A percentile compares a stretch with the other conserved stretches of the same genome.
phyloP scores from a whole-genome alignment of 2,329 filamentous ascomycete genomes.

The Lachnellula arida region DNA sequence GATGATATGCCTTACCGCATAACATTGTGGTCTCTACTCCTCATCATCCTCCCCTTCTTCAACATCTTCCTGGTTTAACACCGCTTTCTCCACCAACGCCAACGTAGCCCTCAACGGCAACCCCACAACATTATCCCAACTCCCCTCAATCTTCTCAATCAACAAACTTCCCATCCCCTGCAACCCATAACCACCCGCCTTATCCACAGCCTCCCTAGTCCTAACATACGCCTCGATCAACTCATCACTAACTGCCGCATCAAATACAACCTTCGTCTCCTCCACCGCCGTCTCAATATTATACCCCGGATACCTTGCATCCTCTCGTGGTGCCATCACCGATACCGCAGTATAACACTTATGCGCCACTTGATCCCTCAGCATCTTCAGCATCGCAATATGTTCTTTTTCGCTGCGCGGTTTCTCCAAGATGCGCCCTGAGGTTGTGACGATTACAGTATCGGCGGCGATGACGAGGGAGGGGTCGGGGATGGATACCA shows the following conservation, averaged over 20 bases:
- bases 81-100: conserved; percentile 81
- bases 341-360: conserved; percentile 83
- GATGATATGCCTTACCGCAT: no score
- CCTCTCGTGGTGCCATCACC: conserved; percentile 75
- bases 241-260: conserved; percentile 69
- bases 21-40: background rate
- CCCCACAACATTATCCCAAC: conserved; percentile 91
- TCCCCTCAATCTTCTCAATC: conserved; percentile 83
- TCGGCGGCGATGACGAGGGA: conserved; percentile 85
- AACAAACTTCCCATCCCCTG: conserved; percentile 85
- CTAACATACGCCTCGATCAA: conserved; percentile 76
- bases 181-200: conserved; percentile 92
- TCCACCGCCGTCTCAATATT: conserved; percentile 75
- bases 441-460: conserved; percentile 75
- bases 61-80: conserved; percentile 65
- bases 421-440: conserved; percentile 84
- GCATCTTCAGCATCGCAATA: conserved; percentile 72
- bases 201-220: conserved; percentile 90
- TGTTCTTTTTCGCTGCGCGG: conserved; percentile 78
- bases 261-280: conserved; percentile 89
- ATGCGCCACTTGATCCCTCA: conserved; percentile 74
- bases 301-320: conserved; percentile 81
- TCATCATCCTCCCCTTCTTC: conserved; percentile 38
- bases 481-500: conserved; percentile 53
- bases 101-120: conserved; percentile 75